Percentiles rank a stretch among this genome's conserved stretches.
These are phyloP conservation scores for Gelatoporia subvermispora DNA, from an alignment of 768 basidiomycete genomes.

Conservation along the genomic window DNA sequence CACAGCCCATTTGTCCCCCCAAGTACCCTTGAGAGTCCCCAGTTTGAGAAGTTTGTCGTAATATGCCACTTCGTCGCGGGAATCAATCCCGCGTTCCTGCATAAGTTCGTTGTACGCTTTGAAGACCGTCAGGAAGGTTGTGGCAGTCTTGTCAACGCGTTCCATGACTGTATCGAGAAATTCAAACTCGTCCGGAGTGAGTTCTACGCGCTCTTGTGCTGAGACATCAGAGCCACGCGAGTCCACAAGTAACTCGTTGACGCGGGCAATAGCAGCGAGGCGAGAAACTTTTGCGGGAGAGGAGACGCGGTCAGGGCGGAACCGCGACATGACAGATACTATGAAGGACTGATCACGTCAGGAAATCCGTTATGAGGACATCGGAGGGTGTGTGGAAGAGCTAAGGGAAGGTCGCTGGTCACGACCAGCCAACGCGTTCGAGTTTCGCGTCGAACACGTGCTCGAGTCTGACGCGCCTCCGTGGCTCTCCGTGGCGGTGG, in stretches of 20 bases:
- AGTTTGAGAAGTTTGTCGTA: conserved; percentile 82
- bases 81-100: conserved; percentile 68
- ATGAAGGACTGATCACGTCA: background rate
- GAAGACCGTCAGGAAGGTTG: conserved; percentile 76
- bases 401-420: too few species aligned
- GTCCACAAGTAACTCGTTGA: conserved; percentile 12
- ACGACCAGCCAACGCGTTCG: background rate
- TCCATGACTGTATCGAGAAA: conserved; percentile 72
- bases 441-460: conserved; percentile 1
- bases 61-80: conserved; percentile 70
- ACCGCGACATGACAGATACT: conserved; percentile 23
- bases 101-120: conserved; percentile 82
- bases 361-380: background rate
- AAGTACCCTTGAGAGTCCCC: conserved; percentile 77
- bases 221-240: conserved; percentile 21
- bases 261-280: conserved; percentile 7
- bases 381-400: background rate
- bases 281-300: conserved; percentile 21
- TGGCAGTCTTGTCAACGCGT: conserved; percentile 62
- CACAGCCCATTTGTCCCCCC: conserved; percentile 77
- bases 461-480: background rate
- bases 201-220: conserved; percentile 26
- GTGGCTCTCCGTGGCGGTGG: too few species aligned
- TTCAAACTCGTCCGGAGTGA: conserved; percentile 47
- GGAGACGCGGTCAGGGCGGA: conserved; percentile 30